These are phyloP conservation scores for Zygosaccharomyces pseudorouxii DNA, from an alignment of 805 yeast genomes.

Conservation along the genomic window DNA sequence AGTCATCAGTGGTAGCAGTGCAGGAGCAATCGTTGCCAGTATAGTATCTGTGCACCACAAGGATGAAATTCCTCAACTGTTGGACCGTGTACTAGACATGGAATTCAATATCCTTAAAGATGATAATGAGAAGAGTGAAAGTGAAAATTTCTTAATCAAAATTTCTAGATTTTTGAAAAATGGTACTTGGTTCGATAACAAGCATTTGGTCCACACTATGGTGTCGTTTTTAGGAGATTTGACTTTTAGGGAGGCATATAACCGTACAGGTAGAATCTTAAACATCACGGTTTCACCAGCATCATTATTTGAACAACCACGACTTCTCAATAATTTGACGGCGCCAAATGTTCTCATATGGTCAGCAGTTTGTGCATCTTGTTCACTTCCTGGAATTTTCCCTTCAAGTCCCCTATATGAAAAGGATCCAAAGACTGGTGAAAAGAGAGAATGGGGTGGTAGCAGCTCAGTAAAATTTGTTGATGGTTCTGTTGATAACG, in stretches of 20 bases:
- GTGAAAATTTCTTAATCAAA: conserved; percentile 49
- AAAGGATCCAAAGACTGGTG: conserved; percentile 69
- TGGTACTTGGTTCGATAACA: conserved; percentile 86
- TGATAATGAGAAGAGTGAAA: conserved; percentile 44
- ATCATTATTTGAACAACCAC: conserved; percentile 84
- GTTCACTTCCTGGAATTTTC: conserved; percentile 90
- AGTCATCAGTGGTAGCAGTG: conserved; percentile 89
- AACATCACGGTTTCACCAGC: conserved; percentile 94
- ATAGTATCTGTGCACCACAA: conserved; percentile 76
- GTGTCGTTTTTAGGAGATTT: conserved; percentile 76
- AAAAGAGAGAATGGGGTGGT: conserved; percentile 75
- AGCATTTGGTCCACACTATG: conserved; percentile 68
- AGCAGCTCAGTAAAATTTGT: conserved; percentile 68
- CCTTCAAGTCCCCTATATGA: conserved; percentile 83
- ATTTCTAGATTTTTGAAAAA: conserved; percentile 62
- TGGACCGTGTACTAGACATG: conserved; percentile 43
- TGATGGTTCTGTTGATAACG: conserved; percentile 95
- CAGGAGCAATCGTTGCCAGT: conserved; percentile 93
- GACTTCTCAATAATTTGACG: conserved; percentile 71
- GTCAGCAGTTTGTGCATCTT: conserved; percentile 91
- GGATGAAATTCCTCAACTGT: conserved; percentile 57
- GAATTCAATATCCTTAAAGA: conserved; percentile 56
- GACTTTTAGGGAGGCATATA: conserved; percentile 91
- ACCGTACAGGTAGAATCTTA: conserved; percentile 87
- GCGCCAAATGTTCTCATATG: conserved; percentile 78